These are phyloP conservation scores for Populus nigra DNA, from an alignment of 345 rosid species.

Conservation along the genomic window DNA sequence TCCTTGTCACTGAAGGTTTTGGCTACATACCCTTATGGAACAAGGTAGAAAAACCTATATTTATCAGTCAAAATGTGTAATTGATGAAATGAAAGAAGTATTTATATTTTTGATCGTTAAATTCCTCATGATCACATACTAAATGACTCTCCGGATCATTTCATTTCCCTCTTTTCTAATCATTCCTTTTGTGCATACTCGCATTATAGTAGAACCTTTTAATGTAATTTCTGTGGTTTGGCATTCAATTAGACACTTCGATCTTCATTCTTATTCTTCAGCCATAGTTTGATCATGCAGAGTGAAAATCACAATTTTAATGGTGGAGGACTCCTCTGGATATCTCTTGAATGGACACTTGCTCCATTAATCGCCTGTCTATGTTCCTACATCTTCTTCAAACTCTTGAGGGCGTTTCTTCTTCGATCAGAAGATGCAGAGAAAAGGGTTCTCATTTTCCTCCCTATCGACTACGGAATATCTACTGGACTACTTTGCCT, in stretches of 20 bases:
- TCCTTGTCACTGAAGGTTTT: constrained; percentile 25
- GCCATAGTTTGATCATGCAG: constrained; percentile 19
- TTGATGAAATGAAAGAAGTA: too few species aligned
- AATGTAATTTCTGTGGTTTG: too few species aligned
- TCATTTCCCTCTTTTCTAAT: too few species aligned
- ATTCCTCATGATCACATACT: too few species aligned
- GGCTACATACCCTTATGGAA: constrained; percentile 26
- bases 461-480: constrained; percentile 31
- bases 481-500: constrained; percentile 38
- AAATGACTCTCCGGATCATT: too few species aligned
- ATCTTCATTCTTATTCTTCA: not conserved
- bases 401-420: constrained; percentile 19
- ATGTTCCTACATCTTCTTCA: constrained; percentile 20
- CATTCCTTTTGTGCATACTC: too few species aligned
- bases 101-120: too few species aligned
- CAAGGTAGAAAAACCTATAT: constrained; percentile 18
- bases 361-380: constrained; percentile 31
- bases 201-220: too few species aligned
- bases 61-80: not conserved
- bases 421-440: constrained; percentile 26
- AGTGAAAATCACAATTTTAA: constrained; percentile 25
- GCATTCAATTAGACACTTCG: too few species aligned
- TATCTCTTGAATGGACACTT: constrained; percentile 32
- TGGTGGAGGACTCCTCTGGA: constrained; percentile 32
- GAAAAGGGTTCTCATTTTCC: constrained; percentile 29